A percentile compares a stretch with the other conserved stretches of the same genome.
Evolutionary conservation across 805 yeast genomes (phyloP).

Genomic region (Lipomyces chichibuensis): DNA sequence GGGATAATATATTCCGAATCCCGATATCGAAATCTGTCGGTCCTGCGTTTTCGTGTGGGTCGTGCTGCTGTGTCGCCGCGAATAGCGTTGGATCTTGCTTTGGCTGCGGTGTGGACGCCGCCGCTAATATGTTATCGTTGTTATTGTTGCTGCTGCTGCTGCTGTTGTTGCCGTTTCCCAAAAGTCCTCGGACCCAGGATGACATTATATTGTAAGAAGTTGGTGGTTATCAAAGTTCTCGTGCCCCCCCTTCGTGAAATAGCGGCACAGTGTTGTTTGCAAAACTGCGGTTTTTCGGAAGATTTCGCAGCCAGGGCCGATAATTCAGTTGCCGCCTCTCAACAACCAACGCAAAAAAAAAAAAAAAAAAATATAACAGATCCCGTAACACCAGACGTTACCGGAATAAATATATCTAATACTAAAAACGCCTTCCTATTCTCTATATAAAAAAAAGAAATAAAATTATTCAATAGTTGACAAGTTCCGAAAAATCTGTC

Average conservation of each 20-base stretch:
- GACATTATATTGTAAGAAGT: constrained; percentile 15
- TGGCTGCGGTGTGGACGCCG: constrained; percentile 1
- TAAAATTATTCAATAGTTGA: not conserved
- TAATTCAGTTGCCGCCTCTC: not conserved
- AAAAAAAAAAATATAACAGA: too few relatives aligned
- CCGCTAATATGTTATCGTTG: constrained; percentile 10
- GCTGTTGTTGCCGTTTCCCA: constrained; percentile 14
- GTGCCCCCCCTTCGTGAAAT: not conserved
- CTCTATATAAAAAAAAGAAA: not conserved
- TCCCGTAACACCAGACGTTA: not conserved
- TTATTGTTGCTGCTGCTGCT: not conserved
- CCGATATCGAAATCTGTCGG: constrained; percentile 18
- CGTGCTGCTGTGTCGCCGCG: constrained; percentile 9
- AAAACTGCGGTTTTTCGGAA: not conserved
- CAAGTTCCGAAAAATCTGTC: not conserved
- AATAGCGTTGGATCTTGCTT: not conserved
- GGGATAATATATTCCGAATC: constrained; percentile 23
- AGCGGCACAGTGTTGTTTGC: not conserved
- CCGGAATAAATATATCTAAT: not conserved
- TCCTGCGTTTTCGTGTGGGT: not conserved
- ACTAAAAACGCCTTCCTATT: not conserved
- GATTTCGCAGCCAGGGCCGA: not conserved
- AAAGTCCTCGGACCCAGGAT: constrained; percentile 16
- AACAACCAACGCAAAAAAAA: not conserved
- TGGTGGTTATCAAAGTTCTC: not conserved